Conservation (phyloP, 2,329 filamentous ascomycete species). For the Colletotrichum caudatum region DNA sequence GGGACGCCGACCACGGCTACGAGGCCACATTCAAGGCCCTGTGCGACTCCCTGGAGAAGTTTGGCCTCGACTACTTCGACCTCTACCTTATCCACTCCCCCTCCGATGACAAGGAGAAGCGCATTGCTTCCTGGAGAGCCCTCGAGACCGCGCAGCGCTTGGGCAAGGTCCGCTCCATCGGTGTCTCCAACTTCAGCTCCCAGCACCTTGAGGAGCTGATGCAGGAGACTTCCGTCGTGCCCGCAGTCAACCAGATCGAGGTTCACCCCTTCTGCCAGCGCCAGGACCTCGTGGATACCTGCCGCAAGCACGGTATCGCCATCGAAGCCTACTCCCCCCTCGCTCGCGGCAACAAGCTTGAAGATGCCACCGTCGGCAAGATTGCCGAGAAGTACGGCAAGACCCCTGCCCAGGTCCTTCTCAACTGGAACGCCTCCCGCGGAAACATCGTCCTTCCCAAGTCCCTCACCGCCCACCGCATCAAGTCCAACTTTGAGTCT, state of each 20-base stretch:
- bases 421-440: constrained; percentile 68
- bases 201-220: constrained; percentile 51
- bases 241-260: constrained; percentile 71
- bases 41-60: constrained; percentile 58
- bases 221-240: constrained; percentile 58
- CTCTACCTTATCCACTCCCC: constrained; percentile 73
- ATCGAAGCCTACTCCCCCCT: constrained; percentile 48
- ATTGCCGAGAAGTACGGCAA: constrained; percentile 67
- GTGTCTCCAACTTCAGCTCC: constrained; percentile 52
- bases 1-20: constrained; percentile 51
- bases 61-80: constrained; percentile 63
- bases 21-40: constrained; percentile 51
- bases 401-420: constrained; percentile 68
- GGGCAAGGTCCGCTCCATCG: constrained; percentile 63
- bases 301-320: constrained; percentile 80
- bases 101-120: constrained; percentile 71
- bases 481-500: constrained; percentile 73
- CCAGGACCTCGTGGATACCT: constrained; percentile 53
- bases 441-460: constrained; percentile 74
- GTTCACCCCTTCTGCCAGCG: constrained; percentile 71
- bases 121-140: constrained; percentile 60
- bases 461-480: constrained; percentile 69
- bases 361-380: constrained; percentile 65
- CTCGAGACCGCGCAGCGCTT: constrained; percentile 42
- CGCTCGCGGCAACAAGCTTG: constrained; percentile 65